phyloP scores from a whole-genome alignment of 306 rosid species.

The Arachis stenosperma region DNA sequence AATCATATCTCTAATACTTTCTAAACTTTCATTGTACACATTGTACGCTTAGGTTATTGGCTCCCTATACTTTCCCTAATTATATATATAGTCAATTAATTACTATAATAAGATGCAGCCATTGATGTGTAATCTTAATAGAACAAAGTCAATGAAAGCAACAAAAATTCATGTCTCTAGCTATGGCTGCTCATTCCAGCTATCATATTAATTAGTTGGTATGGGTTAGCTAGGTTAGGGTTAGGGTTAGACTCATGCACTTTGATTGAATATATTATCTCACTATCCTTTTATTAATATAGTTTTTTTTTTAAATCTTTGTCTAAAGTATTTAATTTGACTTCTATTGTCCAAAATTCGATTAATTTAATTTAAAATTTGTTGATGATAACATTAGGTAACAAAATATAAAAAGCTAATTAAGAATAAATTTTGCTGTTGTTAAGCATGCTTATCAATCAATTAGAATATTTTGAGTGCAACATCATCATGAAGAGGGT shows the following conservation, averaged over 20 bases:
- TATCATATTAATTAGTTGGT: not conserved
- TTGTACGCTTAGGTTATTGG: too few relatives aligned
- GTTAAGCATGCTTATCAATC: constrained; percentile 23
- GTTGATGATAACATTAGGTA: constrained; percentile 2
- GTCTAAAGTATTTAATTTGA: too few relatives aligned
- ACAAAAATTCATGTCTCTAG: not conserved
- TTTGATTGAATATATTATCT: not conserved
- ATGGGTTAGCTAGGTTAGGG: too few relatives aligned
- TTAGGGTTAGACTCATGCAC: not conserved
- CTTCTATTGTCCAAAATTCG: too few relatives aligned
- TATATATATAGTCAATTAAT: too few relatives aligned
- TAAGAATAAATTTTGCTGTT: constrained; percentile 21
- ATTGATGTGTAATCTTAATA: not conserved
- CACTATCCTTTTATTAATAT: not conserved
- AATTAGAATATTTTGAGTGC: constrained; percentile 10
- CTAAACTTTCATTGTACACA: too few relatives aligned
- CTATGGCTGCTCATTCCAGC: constrained; percentile 6
- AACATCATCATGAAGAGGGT: constrained; percentile 17
- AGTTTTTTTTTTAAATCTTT: too few relatives aligned
- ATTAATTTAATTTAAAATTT: too few relatives aligned
- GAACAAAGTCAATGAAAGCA: not conserved
- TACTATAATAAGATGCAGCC: not conserved
- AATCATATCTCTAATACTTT: too few relatives aligned
- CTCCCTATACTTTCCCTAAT: too few relatives aligned
- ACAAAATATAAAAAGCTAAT: not conserved